phyloP scores from a whole-genome alignment of 148 eudicot species.

The Suaeda aralocaspica region DNA sequence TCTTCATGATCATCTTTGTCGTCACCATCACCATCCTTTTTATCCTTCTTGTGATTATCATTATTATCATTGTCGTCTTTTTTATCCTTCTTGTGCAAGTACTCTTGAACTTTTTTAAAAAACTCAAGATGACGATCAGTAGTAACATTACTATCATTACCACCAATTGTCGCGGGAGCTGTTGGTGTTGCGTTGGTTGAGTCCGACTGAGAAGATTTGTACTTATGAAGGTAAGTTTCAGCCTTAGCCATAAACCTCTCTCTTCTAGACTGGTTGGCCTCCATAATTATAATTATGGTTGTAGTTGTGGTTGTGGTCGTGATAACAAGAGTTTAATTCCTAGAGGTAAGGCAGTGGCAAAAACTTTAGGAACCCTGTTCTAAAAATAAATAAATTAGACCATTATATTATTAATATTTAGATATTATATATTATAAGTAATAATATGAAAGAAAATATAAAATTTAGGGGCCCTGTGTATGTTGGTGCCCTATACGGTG shows the following conservation, averaged over 20 bases:
- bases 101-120: neutral
- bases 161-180: neutral
- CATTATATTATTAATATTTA: no score
- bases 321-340: no score
- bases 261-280: no score
- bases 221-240: constrained; percentile 6
- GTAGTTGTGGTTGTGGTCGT: neutral
- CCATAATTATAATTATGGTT: no score
- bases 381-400: no score
- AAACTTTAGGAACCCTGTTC: no score
- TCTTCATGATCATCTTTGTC: neutral
- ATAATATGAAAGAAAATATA: no score
- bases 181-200: neutral
- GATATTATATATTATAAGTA: no score
- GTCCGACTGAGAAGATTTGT: neutral
- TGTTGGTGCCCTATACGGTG: no score
- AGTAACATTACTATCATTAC: no score
- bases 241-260: constrained; percentile 21
- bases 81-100: neutral
- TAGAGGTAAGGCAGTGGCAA: no score
- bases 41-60: neutral
- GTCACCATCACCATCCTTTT: neutral
- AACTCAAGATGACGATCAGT: constrained; percentile 9
- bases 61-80: neutral
- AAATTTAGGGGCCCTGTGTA: no score